A percentile compares a stretch with the other conserved stretches of the same genome.
Conservation (phyloP, 1,139 yeast genomes). For the Pichia sp. region DNA sequence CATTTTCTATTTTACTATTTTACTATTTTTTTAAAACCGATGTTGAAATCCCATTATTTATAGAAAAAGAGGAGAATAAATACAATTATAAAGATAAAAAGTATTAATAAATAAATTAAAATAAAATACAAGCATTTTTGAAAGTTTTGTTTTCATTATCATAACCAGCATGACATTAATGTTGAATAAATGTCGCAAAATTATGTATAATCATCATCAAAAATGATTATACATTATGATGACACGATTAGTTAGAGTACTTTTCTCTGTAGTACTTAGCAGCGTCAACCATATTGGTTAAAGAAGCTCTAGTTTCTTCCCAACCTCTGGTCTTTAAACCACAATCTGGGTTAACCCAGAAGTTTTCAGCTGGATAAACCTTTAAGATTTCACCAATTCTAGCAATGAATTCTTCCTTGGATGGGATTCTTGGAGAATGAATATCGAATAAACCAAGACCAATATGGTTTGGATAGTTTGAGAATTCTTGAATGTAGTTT, state of each 20-base stretch:
- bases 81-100: constrained; percentile 16
- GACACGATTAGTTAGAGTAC: constrained; percentile 23
- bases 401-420: constrained; percentile 89
- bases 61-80: constrained; percentile 20
- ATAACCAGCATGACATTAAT: constrained; percentile 45
- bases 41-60: constrained; percentile 35
- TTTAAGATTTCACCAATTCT: constrained; percentile 93
- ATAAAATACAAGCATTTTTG: constrained; percentile 11
- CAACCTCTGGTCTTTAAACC: constrained; percentile 89
- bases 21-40: constrained; percentile 25
- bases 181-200: constrained; percentile 56
- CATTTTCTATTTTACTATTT: background rate
- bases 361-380: constrained; percentile 94
- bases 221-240: constrained; percentile 4
- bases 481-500: constrained; percentile 94
- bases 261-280: constrained; percentile 90
- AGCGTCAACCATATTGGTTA: constrained; percentile 98
- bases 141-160: constrained; percentile 12
- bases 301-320: constrained; percentile 64
- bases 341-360: constrained; percentile 99
- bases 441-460: constrained; percentile 99
- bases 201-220: background rate
- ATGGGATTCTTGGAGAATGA: constrained; percentile 99
- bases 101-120: constrained; percentile 9
- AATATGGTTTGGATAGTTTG: constrained; percentile 98